These are phyloP conservation scores for Leccinum sublutescens DNA, from an alignment of 768 basidiomycete species.

Conservation along the genomic window DNA sequence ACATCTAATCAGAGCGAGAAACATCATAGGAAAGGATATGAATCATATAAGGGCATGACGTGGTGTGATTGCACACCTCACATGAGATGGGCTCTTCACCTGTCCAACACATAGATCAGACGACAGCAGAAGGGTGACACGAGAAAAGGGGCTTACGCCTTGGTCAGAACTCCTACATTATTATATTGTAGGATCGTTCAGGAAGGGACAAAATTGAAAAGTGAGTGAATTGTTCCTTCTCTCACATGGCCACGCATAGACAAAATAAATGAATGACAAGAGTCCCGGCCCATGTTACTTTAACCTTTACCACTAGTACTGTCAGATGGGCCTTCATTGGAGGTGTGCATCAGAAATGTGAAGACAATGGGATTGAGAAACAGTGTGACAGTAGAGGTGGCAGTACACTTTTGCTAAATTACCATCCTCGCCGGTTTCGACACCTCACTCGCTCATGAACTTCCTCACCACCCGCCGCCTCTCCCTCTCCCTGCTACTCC, in stretches of 20 bases:
- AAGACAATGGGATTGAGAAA: too few species aligned
- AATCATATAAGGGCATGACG: slow-evolving; percentile 69
- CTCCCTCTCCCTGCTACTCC: neutral
- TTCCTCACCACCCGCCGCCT: neutral
- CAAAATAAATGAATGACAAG: too few species aligned
- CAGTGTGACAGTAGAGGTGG: neutral
- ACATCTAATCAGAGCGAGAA: slow-evolving; percentile 2
- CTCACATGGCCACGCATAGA: too few species aligned
- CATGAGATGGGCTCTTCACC: slow-evolving; percentile 58
- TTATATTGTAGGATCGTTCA: neutral
- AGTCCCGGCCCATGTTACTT: too few species aligned
- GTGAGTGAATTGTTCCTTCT: slow-evolving; percentile 17
- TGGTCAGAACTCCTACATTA: slow-evolving; percentile 11
- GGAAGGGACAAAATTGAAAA: neutral
- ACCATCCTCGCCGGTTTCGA: neutral
- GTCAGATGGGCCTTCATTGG: too few species aligned
- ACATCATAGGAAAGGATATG: slow-evolving; percentile 24
- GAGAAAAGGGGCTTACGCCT: slow-evolving; percentile 1
- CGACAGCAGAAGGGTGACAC: neutral
- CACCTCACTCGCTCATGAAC: slow-evolving; percentile 2
- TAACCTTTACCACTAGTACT: too few species aligned
- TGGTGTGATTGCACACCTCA: slow-evolving; percentile 59
- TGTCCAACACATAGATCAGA: slow-evolving; percentile 18
- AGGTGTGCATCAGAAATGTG: too few species aligned
- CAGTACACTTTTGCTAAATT: neutral